Evolutionary conservation across 192 early-diverging fungal genomes (phyloP).

Genomic region (Umbelopsis sp.): DNA sequence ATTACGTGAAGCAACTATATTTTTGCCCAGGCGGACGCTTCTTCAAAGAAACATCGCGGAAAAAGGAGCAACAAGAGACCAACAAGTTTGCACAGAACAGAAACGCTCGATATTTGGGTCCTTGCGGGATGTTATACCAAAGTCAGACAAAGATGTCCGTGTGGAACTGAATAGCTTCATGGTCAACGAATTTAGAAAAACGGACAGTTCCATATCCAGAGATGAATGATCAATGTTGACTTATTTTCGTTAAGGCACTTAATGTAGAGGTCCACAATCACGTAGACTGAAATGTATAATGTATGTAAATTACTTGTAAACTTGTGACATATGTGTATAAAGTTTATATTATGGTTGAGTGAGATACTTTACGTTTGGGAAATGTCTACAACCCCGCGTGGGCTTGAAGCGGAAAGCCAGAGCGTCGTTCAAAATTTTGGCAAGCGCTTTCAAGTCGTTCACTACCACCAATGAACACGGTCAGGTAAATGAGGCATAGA

Average conservation of each 20-base stretch:
- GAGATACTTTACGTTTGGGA: too few species aligned
- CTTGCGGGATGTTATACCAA: conserved; percentile 4
- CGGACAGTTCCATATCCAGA: not conserved
- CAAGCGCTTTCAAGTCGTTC: not conserved
- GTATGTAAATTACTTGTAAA: too few species aligned
- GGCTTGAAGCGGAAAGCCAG: too few species aligned
- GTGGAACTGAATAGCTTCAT: conserved; percentile 8
- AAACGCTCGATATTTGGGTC: not conserved
- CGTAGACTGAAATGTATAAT: too few species aligned
- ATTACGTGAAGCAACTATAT: conserved; percentile 7
- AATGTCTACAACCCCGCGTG: too few species aligned
- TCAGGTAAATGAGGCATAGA: not conserved
- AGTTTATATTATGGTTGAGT: too few species aligned
- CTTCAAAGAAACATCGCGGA: conserved; percentile 13
- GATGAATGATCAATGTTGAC: not conserved
- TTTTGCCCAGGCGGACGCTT: not conserved
- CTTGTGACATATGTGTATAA: too few species aligned
- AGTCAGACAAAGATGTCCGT: conserved; percentile 8
- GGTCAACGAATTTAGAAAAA: conserved; percentile 15
- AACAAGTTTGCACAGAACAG: not conserved
- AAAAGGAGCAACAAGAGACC: conserved; percentile 9
- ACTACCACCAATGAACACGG: conserved; percentile 3
- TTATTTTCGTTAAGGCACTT: too few species aligned
- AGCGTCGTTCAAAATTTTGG: not conserved
- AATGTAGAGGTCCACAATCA: too few species aligned